Base-by-base conservation (phyloP, 345 rosid species). In the Garcia nutans region DNA sequence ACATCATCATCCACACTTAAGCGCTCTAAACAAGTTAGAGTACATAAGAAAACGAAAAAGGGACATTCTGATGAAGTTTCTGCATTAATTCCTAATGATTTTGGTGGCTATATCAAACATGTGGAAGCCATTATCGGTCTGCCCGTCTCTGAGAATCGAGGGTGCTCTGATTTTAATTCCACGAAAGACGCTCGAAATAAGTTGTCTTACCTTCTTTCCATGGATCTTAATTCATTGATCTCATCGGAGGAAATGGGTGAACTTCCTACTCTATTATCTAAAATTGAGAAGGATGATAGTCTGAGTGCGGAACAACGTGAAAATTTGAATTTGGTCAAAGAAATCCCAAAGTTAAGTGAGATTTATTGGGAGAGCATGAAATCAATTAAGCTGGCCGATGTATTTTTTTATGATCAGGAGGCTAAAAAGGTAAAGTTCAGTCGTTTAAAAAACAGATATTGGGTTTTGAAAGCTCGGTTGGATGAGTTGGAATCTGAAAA, bases 221-320 rank as follows among this genome's bases (percentile, higher is more conserved):
- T 84, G 85, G 93, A 89, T 73, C 87, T 88, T 55, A 82, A 90
- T 55, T 77, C 86, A 7, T 76, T 92, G 72, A 78, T 92, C 65
- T 81, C 72, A 73, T 86, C 85, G 45, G 74, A 77, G 31, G 84
- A 85, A 74, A 80, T 89, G 41, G 42, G 70, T 7, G 84, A 88
- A 77, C 81, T 92, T 11, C 76, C 82, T 47, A 68, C 68, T 79
- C 66, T 90, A 10, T 92, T 91, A 3, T 54, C 87, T 33, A 88
- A 81, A 76, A 76, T 90, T 10, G 77, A 66, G 65, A 89, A 75
- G 65, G 90, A 89, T 81, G 91, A 92, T 67, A 74, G 57, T 60
- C 78, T 91, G 41, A 80, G 77, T 80, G 92, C 92, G 0, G 94
- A 87, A 41, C 88, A 90, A 75, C 87, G 82, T 42, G 90, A 89